phyloP scores from a whole-genome alignment of 129 eudicot genomes.

The Helianthus annuus region DNA sequence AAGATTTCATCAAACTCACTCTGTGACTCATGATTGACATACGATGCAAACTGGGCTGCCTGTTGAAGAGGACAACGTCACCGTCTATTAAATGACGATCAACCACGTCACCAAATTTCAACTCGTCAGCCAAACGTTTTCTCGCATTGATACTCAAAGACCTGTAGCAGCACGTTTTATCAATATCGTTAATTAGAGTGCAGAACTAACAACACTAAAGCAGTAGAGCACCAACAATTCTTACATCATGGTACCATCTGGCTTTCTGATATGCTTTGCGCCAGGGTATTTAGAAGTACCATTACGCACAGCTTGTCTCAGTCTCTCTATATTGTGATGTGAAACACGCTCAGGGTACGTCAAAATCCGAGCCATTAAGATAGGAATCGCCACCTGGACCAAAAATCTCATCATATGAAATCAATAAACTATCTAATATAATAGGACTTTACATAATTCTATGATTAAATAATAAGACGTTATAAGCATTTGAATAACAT shows the following conservation, averaged over 20 bases:
- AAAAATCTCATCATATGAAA: constrained; percentile 14
- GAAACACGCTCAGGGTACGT: constrained; percentile 94
- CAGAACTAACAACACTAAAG: background rate
- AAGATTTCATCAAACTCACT: constrained; percentile 38
- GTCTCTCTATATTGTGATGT: constrained; percentile 85
- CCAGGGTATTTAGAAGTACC: constrained; percentile 92
- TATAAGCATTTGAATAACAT: constrained; percentile 1
- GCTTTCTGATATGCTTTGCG: constrained; percentile 68
- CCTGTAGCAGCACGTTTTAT: constrained; percentile 42
- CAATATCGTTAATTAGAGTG: background rate
- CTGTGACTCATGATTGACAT: constrained; percentile 98
- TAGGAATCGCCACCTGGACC: constrained; percentile 84
- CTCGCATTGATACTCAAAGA: constrained; percentile 54
- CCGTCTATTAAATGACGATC: constrained; percentile 96
- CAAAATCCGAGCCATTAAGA: constrained; percentile 79
- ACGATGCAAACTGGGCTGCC: constrained; percentile 98
- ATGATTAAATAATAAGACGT: background rate
- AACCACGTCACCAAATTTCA: constrained; percentile 77
- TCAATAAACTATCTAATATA: background rate
- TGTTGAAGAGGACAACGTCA: constrained; percentile 81
- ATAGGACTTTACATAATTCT: background rate
- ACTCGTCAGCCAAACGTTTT: constrained; percentile 77
- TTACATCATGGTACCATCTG: constrained; percentile 80
- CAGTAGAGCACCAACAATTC: constrained; percentile 21
- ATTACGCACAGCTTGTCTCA: constrained; percentile 85